Evolutionary conservation across 108 stramenopile genomes (phyloP).

Genomic region (Poteriospumella lacustris): DNA sequence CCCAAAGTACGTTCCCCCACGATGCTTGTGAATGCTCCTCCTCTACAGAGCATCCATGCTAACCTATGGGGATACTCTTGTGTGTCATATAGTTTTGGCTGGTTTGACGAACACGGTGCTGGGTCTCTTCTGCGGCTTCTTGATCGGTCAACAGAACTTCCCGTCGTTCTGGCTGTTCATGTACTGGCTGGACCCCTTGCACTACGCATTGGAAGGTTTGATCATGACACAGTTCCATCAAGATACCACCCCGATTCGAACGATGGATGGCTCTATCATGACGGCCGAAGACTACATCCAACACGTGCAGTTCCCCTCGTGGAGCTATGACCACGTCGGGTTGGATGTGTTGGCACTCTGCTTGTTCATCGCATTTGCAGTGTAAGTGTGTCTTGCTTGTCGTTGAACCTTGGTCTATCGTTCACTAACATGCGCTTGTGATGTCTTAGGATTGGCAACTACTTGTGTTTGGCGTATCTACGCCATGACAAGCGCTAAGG

Average conservation of each 20-base stretch:
- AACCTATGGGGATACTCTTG: too few species aligned
- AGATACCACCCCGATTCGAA: conserved; percentile 44
- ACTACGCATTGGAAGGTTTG: conserved; percentile 30
- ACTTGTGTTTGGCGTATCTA: neutral
- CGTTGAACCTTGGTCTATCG: too few species aligned
- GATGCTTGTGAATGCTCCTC: neutral
- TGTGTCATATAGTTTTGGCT: neutral
- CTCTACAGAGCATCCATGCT: neutral
- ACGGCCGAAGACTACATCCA: neutral
- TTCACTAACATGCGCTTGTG: too few species aligned
- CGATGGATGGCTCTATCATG: neutral
- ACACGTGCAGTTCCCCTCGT: neutral
- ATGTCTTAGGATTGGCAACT: neutral
- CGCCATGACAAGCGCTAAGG: neutral
- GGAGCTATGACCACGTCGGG: neutral
- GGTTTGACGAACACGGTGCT: neutral
- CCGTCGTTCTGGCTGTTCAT: conserved; percentile 27
- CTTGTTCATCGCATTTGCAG: neutral
- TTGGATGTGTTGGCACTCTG: neutral
- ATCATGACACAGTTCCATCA: conserved; percentile 24
- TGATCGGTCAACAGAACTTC: neutral
- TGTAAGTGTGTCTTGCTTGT: too few species aligned
- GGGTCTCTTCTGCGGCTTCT: conserved; percentile 16
- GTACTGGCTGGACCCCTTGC: conserved; percentile 28
- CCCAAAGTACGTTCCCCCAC: neutral